These are phyloP conservation scores for Turritis glabra DNA, from an alignment of 345 rosid species.

Conservation along the genomic window DNA sequence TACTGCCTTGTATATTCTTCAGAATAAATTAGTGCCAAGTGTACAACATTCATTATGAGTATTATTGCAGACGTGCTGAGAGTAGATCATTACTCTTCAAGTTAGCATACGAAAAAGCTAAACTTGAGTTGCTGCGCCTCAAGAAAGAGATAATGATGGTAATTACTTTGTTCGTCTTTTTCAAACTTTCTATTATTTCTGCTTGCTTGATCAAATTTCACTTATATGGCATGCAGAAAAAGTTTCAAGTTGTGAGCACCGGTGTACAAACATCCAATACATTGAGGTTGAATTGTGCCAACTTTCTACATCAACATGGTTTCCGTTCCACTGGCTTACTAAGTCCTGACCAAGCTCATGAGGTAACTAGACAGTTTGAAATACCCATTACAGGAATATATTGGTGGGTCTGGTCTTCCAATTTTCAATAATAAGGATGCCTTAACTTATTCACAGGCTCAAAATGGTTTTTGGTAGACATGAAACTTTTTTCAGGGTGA, in stretches of 20 bases:
- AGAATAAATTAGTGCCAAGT: constrained; percentile 4
- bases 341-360: constrained; percentile 37
- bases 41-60: constrained; percentile 33
- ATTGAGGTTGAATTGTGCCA: constrained; percentile 47
- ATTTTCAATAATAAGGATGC: constrained; percentile 3
- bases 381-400: constrained; percentile 19
- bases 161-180: constrained; percentile 26
- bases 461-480: constrained; percentile 1
- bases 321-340: constrained; percentile 29
- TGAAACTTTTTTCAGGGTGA: not conserved
- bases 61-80: constrained; percentile 61
- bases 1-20: constrained; percentile 1
- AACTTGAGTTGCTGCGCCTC: constrained; percentile 53
- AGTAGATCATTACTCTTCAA: constrained; percentile 53
- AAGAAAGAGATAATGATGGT: constrained; percentile 70
- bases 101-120: constrained; percentile 67
- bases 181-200: not conserved
- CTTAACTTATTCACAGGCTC: constrained; percentile 18
- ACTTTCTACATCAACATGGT: constrained; percentile 35
- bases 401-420: constrained; percentile 23
- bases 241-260: constrained; percentile 44
- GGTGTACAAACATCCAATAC: constrained; percentile 52
- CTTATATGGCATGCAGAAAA: constrained; percentile 56
- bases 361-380: constrained; percentile 49
- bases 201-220: constrained; percentile 33